phyloP scores from a whole-genome alignment of 2,329 filamentous ascomycete species.

The Trichoderma semiorbis region DNA sequence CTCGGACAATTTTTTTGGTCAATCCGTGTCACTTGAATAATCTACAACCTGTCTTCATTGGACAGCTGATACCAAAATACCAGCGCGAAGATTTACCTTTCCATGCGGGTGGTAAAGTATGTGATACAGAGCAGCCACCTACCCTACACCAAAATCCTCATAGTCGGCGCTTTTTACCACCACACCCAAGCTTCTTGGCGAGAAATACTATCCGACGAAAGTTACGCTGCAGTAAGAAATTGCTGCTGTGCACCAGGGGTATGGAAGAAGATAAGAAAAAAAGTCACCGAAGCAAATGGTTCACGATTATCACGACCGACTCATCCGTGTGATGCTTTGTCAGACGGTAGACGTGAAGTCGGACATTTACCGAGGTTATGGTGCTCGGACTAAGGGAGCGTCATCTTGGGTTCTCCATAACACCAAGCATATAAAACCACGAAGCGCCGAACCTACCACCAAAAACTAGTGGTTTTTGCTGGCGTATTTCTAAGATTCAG shows the following conservation, averaged over 20 bases:
- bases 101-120: neutral
- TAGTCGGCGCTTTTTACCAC: neutral
- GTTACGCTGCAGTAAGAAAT: neutral
- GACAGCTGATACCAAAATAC: neutral
- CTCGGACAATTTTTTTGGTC: neutral
- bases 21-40: neutral
- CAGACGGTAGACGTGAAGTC: neutral
- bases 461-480: neutral
- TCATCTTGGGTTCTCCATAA: neutral
- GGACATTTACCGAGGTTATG: neutral
- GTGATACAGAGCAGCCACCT: neutral
- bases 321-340: neutral
- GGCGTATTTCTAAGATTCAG: neutral
- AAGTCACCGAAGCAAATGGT: neutral
- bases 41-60: neutral
- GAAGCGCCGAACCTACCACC: neutral
- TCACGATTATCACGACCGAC: neutral
- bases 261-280: neutral
- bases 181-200: neutral
- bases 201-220: neutral
- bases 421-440: neutral
- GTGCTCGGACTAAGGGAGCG: slow-evolving; percentile 1
- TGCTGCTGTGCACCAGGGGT: neutral
- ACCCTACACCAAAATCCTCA: neutral
- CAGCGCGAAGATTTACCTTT: neutral